phyloP scores from a whole-genome alignment of 371 early-diverging fungal species.

The Mortierella sp. region DNA sequence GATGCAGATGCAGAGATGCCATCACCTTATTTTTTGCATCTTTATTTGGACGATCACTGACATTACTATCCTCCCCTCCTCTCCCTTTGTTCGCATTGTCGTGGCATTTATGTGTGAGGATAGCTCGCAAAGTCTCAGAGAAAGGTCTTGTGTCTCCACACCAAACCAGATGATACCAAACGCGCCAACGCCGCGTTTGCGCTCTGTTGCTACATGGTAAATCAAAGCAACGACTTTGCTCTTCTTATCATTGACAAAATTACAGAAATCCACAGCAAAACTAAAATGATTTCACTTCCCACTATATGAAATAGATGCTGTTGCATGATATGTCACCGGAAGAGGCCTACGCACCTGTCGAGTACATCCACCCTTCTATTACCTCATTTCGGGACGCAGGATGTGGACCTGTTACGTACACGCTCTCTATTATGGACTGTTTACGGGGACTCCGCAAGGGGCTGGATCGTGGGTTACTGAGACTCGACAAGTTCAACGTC shows the following conservation, averaged over 20 bases:
- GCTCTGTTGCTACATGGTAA: conserved; percentile 73
- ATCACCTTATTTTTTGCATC: not conserved
- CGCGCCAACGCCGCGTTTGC: conserved; percentile 74
- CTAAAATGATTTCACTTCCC: not conserved
- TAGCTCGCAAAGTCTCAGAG: conserved; percentile 60
- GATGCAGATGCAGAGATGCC: not conserved
- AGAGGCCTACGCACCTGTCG: conserved; percentile 66
- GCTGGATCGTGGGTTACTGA: conserved; percentile 65
- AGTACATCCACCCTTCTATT: conserved; percentile 60
- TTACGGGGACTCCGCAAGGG: conserved; percentile 70
- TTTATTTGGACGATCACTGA: not conserved
- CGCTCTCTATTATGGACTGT: conserved; percentile 73
- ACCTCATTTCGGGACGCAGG: conserved; percentile 75
- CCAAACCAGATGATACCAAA: conserved; percentile 63
- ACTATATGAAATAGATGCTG: conserved; percentile 56
- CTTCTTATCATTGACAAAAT: no score
- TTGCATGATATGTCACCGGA: conserved; percentile 68
- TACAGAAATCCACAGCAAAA: not conserved
- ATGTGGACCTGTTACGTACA: conserved; percentile 73
- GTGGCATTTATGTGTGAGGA: not conserved
- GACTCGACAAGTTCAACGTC: conserved; percentile 66
- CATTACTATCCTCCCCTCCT: not conserved
- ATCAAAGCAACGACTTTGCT: not conserved
- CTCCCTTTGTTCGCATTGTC: not conserved
- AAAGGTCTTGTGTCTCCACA: conserved; percentile 67